Percentiles rank a stretch among this genome's conserved stretches.
Conservation (phyloP, 148 eudicot species). For the Rhododendron griersonianum region DNA sequence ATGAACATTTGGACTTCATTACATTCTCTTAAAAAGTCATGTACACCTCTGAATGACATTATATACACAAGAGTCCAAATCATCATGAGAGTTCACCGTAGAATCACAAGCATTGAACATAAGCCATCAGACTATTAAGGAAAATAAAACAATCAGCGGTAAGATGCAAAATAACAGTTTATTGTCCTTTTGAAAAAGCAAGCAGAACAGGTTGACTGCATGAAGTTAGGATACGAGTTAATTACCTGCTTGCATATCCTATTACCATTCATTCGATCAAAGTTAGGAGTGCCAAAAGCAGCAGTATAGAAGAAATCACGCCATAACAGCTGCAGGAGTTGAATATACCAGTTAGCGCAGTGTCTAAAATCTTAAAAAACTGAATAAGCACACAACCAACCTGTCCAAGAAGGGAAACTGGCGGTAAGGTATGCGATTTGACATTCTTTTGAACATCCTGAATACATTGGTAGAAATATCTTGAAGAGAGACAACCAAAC, state of each 20-base stretch:
- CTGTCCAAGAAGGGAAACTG: slow-evolving; percentile 97
- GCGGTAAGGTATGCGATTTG: slow-evolving; percentile 70
- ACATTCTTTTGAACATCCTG: slow-evolving; percentile 50
- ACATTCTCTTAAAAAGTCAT: not conserved
- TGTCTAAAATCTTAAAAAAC: not conserved
- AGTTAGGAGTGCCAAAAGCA: slow-evolving; percentile 77
- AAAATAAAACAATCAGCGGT: not conserved
- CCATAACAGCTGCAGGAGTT: slow-evolving; percentile 65
- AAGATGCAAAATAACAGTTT: not conserved
- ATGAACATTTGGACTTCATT: not conserved
- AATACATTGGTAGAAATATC: slow-evolving; percentile 82
- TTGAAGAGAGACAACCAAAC: slow-evolving; percentile 91
- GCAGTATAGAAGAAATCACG: slow-evolving; percentile 89
- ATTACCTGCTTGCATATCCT: slow-evolving; percentile 88
- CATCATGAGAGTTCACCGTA: not conserved
- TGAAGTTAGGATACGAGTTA: not conserved
- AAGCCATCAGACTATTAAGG: not conserved
- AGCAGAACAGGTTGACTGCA: not conserved
- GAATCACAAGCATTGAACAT: not conserved
- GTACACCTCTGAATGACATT: not conserved
- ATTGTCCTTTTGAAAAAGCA: too few species aligned
- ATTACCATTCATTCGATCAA: slow-evolving; percentile 72
- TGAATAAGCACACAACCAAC: slow-evolving; percentile 26
- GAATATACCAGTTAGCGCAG: slow-evolving; percentile 10
- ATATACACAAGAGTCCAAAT: not conserved